phyloP scores from a whole-genome alignment of 768 basidiomycete species.

The Boletales sp. region DNA sequence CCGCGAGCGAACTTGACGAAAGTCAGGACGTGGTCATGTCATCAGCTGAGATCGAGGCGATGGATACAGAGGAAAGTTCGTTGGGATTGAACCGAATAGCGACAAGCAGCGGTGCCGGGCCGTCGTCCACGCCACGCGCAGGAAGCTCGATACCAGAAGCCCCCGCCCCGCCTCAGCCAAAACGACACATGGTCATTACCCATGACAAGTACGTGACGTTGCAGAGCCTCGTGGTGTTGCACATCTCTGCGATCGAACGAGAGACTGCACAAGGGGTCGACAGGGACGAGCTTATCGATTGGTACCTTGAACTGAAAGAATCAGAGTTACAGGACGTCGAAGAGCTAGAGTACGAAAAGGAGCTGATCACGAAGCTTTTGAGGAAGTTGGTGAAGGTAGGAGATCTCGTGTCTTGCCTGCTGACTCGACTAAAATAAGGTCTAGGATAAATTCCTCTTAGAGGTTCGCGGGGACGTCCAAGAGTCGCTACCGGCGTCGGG shows the following conservation, averaged over 20 bases:
- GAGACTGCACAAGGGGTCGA: conserved; percentile 76
- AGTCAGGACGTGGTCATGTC: conserved; percentile 65
- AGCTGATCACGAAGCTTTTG: conserved; percentile 86
- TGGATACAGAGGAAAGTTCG: conserved; percentile 49
- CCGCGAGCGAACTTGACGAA: conserved; percentile 42
- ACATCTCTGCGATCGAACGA: conserved; percentile 73
- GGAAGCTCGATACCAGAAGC: conserved; percentile 27
- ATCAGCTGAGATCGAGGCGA: conserved; percentile 53
- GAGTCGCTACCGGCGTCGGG: conserved; percentile 66
- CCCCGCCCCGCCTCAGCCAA: conserved; percentile 45
- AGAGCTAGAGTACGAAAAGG: conserved; percentile 86
- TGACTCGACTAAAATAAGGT: conserved; percentile 1
- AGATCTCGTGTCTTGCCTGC: background rate
- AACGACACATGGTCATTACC: conserved; percentile 84
- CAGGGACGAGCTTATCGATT: conserved; percentile 89
- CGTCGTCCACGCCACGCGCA: conserved; percentile 31
- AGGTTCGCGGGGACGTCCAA: conserved; percentile 78
- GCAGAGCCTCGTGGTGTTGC: conserved; percentile 83
- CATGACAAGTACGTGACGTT: conserved; percentile 93
- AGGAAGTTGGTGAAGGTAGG: conserved; percentile 85
- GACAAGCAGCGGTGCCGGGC: conserved; percentile 29
- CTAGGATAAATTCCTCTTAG: conserved; percentile 83
- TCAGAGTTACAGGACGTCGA: conserved; percentile 78
- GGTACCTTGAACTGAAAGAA: conserved; percentile 93
- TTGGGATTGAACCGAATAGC: conserved; percentile 37